A percentile compares a stretch with the other conserved stretches of the same genome.
Conservation (phyloP, 208 protist species). For the Leishmania major region DNA sequence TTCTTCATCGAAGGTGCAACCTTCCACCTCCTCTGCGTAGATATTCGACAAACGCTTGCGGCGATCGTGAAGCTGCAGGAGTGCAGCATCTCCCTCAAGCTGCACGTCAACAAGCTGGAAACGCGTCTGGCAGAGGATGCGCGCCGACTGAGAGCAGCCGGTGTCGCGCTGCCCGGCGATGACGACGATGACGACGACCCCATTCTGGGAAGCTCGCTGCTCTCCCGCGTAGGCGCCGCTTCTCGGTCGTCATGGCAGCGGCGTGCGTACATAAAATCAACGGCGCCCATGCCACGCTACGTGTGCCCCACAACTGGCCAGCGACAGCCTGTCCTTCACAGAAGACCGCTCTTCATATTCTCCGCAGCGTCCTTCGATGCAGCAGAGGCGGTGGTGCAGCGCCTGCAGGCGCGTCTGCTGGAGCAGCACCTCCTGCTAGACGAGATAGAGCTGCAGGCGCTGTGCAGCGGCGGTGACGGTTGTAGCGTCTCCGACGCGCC, state of each 20-base stretch:
- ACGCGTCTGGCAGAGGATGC: conserved; percentile 17
- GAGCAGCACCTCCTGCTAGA: conserved; percentile 24
- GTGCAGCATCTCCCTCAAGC: conserved; percentile 24
- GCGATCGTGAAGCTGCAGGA: conserved; percentile 25
- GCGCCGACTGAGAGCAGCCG: conserved; percentile 7
- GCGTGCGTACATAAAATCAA: background rate
- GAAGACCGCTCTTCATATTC: conserved; percentile 28
- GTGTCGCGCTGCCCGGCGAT: conserved; percentile 1
- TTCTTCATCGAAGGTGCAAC: conserved; percentile 43
- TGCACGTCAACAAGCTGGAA: conserved; percentile 29
- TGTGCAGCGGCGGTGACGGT: background rate
- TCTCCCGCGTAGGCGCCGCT: background rate
- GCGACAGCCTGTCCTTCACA: background rate
- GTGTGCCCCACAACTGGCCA: background rate
- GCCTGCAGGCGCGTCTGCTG: conserved; percentile 18
- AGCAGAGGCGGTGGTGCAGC: conserved; percentile 25
- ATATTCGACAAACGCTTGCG: conserved; percentile 30
- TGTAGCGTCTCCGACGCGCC: no score
- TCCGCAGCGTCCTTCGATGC: conserved; percentile 39
- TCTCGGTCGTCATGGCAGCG: background rate
- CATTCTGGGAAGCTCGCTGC: background rate
- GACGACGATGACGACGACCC: conserved; percentile 2
- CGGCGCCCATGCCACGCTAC: background rate
- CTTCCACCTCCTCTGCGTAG: conserved; percentile 42
- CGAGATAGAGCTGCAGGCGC: conserved; percentile 1